phyloP scores from a whole-genome alignment of 2,329 filamentous ascomycete genomes.

The Paraconiothyrium brasiliense region DNA sequence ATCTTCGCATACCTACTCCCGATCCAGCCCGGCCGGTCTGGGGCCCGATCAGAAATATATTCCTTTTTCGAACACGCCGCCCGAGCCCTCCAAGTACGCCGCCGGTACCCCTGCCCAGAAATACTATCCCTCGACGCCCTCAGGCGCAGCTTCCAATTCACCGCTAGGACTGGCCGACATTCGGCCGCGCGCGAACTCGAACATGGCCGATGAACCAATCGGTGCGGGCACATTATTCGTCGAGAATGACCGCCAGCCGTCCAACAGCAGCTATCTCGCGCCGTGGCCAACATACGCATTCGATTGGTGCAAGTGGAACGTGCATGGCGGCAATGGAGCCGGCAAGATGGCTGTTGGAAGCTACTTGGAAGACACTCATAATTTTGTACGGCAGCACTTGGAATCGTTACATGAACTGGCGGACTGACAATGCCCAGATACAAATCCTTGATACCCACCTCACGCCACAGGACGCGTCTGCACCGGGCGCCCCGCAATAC shows the following conservation, averaged over 20 bases:
- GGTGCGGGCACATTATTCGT: conserved; percentile 68
- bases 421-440: conserved; percentile 67
- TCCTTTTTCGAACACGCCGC: conserved; percentile 71
- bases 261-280: conserved; percentile 89
- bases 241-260: conserved; percentile 72
- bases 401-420: neutral
- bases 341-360: conserved; percentile 96
- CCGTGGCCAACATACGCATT: conserved; percentile 97
- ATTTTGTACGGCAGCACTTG: conserved; percentile 74
- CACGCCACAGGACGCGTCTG: conserved; percentile 71
- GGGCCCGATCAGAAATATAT: conserved; percentile 70
- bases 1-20: conserved; percentile 70
- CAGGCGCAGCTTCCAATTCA: conserved; percentile 77
- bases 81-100: conserved; percentile 62
- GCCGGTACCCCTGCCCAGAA: conserved; percentile 62
- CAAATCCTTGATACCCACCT: conserved; percentile 95
- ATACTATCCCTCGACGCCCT: conserved; percentile 64
- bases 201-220: conserved; percentile 75
- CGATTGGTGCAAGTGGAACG: conserved; percentile 99
- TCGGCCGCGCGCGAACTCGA: conserved; percentile 83
- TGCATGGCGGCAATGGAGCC: conserved; percentile 73
- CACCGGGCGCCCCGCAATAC: conserved; percentile 75
- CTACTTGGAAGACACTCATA: conserved; percentile 97
- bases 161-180: conserved; percentile 93
- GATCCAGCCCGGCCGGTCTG: conserved; percentile 78